These are phyloP conservation scores for Tranzscheliella williamsii DNA, from an alignment of 1,284 basidiomycete species.

Conservation along the genomic window DNA sequence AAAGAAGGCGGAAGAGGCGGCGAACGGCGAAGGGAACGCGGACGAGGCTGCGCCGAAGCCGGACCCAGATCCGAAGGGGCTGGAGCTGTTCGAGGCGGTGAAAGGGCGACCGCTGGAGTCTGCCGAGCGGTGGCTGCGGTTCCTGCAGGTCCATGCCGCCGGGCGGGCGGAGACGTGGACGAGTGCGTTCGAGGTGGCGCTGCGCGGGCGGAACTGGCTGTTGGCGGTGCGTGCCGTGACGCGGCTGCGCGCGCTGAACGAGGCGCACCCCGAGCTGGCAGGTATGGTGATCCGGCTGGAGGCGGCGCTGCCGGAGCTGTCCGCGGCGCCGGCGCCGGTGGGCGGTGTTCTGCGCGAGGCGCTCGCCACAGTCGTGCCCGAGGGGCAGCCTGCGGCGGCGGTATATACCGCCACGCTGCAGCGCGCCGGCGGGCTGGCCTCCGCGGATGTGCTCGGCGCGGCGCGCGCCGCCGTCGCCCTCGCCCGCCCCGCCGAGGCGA, in stretches of 20 bases:
- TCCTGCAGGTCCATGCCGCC: slow-evolving; percentile 65
- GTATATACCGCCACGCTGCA: slow-evolving; percentile 67
- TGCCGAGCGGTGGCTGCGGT: slow-evolving; percentile 75
- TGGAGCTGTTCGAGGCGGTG: slow-evolving; percentile 18
- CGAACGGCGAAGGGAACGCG: slow-evolving; percentile 64
- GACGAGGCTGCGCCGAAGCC: slow-evolving; percentile 74
- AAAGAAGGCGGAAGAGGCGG: slow-evolving; percentile 16
- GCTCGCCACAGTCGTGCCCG: slow-evolving; percentile 44
- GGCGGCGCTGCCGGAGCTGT: slow-evolving; percentile 44
- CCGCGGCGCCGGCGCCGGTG: slow-evolving; percentile 17
- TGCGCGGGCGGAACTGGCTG: slow-evolving; percentile 76
- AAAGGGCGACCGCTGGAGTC: slow-evolving; percentile 69
- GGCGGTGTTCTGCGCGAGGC: slow-evolving; percentile 62
- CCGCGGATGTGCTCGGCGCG: slow-evolving; percentile 4
- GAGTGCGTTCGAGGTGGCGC: slow-evolving; percentile 77
- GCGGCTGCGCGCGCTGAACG: slow-evolving; percentile 67
- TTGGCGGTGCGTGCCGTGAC: slow-evolving; percentile 76
- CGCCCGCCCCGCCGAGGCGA: slow-evolving; percentile 10
- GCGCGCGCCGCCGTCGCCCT: slow-evolving; percentile 8
- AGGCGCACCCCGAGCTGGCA: slow-evolving; percentile 72
- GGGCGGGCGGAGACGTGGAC: slow-evolving; percentile 75
- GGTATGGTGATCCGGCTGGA: slow-evolving; percentile 72
- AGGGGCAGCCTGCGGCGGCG: slow-evolving; percentile 65
- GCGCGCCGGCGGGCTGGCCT: not conserved
- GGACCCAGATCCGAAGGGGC: slow-evolving; percentile 61